phyloP scores from a whole-genome alignment of 2,329 filamentous ascomycete species.

The Karstenula rhodostoma region DNA sequence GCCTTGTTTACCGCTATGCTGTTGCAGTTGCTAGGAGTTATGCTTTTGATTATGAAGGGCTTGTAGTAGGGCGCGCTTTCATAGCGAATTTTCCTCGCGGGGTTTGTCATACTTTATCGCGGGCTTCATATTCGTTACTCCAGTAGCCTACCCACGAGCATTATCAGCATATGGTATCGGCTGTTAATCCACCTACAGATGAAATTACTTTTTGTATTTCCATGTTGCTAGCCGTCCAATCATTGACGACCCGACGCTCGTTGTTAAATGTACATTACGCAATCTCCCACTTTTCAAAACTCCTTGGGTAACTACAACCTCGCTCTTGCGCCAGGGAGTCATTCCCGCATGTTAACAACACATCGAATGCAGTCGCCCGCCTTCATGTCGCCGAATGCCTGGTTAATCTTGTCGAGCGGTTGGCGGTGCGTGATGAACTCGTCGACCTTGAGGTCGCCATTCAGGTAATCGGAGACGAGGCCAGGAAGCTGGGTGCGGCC shows the following conservation, averaged over 20 bases:
- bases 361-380: slow-evolving; percentile 95
- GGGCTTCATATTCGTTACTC: too few relatives aligned
- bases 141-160: too few relatives aligned
- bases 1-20: too few relatives aligned
- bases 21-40: too few relatives aligned
- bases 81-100: too few relatives aligned
- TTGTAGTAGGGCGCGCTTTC: too few relatives aligned
- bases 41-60: too few relatives aligned
- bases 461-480: slow-evolving; percentile 89
- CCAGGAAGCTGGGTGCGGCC: slow-evolving; percentile 89
- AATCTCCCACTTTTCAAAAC: neutral
- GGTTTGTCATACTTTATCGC: too few relatives aligned
- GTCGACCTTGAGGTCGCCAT: slow-evolving; percentile 92
- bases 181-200: too few relatives aligned
- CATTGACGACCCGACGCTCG: neutral
- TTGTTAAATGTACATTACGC: neutral
- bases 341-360: slow-evolving; percentile 73
- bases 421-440: slow-evolving; percentile 99
- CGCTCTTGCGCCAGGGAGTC: slow-evolving; percentile 14
- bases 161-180: neutral
- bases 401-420: slow-evolving; percentile 82
- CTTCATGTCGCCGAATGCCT: slow-evolving; percentile 93
- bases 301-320: neutral
- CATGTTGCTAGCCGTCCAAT: neutral
- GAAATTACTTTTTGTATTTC: neutral